These are phyloP conservation scores for Beta macrorhiza DNA, from an alignment of 179 eudicot species.

Conservation along the genomic window DNA sequence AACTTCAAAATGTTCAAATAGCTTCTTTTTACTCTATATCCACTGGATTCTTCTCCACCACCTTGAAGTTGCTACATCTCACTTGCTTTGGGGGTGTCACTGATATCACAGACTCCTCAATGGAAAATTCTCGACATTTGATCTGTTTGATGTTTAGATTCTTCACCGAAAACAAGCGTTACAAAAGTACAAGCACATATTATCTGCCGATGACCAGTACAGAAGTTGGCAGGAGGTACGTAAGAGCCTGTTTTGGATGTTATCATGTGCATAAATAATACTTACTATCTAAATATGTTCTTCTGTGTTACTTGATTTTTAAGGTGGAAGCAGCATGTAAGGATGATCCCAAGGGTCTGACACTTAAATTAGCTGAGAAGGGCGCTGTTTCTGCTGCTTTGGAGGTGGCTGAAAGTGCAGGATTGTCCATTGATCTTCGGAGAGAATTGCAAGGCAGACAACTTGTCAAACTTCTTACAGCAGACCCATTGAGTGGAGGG, in stretches of 20 bases:
- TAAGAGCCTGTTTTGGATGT: slow-evolving; percentile 3
- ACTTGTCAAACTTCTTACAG: slow-evolving; percentile 95
- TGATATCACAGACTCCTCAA: background rate
- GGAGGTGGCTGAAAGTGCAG: slow-evolving; percentile 97
- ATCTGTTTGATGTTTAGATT: slow-evolving; percentile 47
- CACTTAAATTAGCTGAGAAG: slow-evolving; percentile 90
- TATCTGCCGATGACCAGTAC: slow-evolving; percentile 79
- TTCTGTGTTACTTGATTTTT: slow-evolving; percentile 6
- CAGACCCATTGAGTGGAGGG: slow-evolving; percentile 95
- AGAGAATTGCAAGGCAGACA: slow-evolving; percentile 97
- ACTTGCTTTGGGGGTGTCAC: background rate
- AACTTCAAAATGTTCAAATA: no score
- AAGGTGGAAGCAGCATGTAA: slow-evolving; percentile 89
- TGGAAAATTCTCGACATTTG: slow-evolving; percentile 13
- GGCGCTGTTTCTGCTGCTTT: slow-evolving; percentile 99
- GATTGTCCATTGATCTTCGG: slow-evolving; percentile 80
- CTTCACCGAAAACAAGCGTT: slow-evolving; percentile 77
- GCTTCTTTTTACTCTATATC: no score
- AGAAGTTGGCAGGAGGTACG: slow-evolving; percentile 94
- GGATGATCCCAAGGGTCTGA: slow-evolving; percentile 96
- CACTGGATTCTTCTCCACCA: background rate
- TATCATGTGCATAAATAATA: background rate
- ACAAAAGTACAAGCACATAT: slow-evolving; percentile 80
- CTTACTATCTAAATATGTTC: slow-evolving; percentile 6
- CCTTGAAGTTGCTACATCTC: background rate